Conservation (phyloP, 2,329 filamentous ascomycete species). For the Thelonectria rubi region DNA sequence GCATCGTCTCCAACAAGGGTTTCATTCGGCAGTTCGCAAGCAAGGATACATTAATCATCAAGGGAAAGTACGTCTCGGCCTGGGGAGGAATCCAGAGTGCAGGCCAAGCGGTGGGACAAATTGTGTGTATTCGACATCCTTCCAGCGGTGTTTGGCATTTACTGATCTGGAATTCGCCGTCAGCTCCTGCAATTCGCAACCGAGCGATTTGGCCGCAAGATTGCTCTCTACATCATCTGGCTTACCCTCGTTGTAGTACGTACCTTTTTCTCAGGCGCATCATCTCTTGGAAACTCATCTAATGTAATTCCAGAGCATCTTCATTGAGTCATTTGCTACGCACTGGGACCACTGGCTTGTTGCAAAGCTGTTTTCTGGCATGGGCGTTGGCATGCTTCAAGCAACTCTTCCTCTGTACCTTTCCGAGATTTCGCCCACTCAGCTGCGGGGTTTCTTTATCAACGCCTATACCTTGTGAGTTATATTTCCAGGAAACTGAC, state of each 20-base stretch:
- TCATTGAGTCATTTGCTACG: slow-evolving; percentile 25
- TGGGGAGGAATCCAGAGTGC: slow-evolving; percentile 52
- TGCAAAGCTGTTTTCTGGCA: slow-evolving; percentile 29
- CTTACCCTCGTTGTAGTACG: slow-evolving; percentile 22
- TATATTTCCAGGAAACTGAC: neutral
- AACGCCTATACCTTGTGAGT: slow-evolving; percentile 29
- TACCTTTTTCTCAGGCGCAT: neutral
- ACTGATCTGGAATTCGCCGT: neutral
- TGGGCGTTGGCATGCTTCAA: slow-evolving; percentile 30
- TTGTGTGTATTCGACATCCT: slow-evolving; percentile 35
- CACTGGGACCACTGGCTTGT: slow-evolving; percentile 30
- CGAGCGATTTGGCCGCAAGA: slow-evolving; percentile 23
- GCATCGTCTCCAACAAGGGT: slow-evolving; percentile 52
- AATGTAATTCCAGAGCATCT: slow-evolving; percentile 11
- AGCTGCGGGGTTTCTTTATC: slow-evolving; percentile 28
- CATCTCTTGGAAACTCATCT: neutral
- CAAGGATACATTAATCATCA: slow-evolving; percentile 45
- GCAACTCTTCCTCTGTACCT: slow-evolving; percentile 29
- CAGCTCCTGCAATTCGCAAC: slow-evolving; percentile 29
- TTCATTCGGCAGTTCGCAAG: slow-evolving; percentile 50
- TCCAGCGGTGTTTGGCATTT: too few relatives aligned
- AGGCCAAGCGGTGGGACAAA: slow-evolving; percentile 51
- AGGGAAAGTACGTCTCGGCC: slow-evolving; percentile 48
- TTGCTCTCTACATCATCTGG: slow-evolving; percentile 26
- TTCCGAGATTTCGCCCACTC: slow-evolving; percentile 28